These are phyloP conservation scores for Agaricales sp. DNA, from an alignment of 1,284 basidiomycete species.

Conservation along the genomic window DNA sequence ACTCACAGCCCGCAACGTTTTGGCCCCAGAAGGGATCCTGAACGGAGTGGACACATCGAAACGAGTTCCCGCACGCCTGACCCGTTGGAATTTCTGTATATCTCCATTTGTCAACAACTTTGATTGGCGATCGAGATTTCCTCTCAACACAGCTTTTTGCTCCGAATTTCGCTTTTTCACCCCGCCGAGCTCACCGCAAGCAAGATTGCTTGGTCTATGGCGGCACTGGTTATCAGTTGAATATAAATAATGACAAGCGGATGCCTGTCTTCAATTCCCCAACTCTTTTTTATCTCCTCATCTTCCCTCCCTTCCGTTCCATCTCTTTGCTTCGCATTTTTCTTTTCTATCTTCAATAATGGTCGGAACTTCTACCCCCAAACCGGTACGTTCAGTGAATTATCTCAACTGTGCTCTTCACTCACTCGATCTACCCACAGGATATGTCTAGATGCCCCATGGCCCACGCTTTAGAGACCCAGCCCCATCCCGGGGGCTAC, in stretches of 20 bases:
- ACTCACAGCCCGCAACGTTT: background rate
- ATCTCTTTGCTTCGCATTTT: background rate
- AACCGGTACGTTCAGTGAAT: background rate
- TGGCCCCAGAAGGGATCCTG: background rate
- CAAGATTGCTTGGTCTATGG: slow-evolving; percentile 1
- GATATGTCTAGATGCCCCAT: background rate
- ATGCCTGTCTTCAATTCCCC: background rate
- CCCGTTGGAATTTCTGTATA: background rate
- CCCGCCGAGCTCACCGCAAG: slow-evolving; percentile 1
- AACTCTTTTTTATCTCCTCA: background rate
- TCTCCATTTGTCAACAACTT: no score
- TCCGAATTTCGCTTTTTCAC: background rate
- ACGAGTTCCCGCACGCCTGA: background rate
- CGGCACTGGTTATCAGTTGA: background rate
- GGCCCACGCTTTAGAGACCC: background rate
- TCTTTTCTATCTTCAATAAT: background rate
- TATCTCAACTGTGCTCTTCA: background rate
- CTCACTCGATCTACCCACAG: no score
- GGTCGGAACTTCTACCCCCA: background rate
- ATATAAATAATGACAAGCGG: background rate
- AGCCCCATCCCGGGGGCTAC: background rate
- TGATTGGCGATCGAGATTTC: background rate
- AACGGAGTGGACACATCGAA: background rate
- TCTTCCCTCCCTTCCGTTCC: background rate
- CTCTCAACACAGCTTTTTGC: background rate